Base-by-base conservation (phyloP, 208 protist species). In the Crithidia thermophila region DNA sequence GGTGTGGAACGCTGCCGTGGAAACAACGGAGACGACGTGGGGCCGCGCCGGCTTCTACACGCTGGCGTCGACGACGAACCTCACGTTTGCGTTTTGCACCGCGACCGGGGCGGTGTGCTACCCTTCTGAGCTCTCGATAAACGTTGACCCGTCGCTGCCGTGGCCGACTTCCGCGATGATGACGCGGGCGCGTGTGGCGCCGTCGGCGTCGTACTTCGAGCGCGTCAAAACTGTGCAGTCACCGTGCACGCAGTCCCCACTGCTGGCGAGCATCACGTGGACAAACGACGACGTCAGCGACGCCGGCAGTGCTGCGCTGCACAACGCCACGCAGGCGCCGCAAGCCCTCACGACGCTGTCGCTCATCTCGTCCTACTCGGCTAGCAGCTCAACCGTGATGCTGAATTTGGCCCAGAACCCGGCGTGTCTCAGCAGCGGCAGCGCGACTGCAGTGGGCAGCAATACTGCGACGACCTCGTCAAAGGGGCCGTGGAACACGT, bases 41-140 rank as follows among this genome's bases (percentile, higher is more conserved):
- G 60, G 60, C 1, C 31, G 23, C 3, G 23, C 63, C n/a, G 65
- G 65, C 30, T 62, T 37, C 53, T 71, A 71, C 55, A 57, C 42
- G 9, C 40, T 71, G 4, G 30, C 27, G 25, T 71, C 65, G 16
- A 36, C 4, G 9, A 37, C 55, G 16, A 71, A 71, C 23, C 8
- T 71, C 6, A 45, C 53, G 9, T 33, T 71, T 16, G 36, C 65
- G 2, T 71, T 71, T 36, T 42, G 31, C 65, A 63, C 52, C 55
- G 55, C 30, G 14, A 36, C 39, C 33, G 65, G 65, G 18, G 42
- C 31, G 8, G 27, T 14, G n/a, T 71, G 65, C 55, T 57, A 63
- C 65, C 65, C 65, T 0, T 7, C 53, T 5, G 33, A 23, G 65
- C 10, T 71, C 28, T 46, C 65, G 14, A 10, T 71, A 33, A 55